These are phyloP conservation scores for Pseudoneurospora amorphoporcata DNA, from an alignment of 495 filamentous ascomycete species.

Conservation along the genomic window DNA sequence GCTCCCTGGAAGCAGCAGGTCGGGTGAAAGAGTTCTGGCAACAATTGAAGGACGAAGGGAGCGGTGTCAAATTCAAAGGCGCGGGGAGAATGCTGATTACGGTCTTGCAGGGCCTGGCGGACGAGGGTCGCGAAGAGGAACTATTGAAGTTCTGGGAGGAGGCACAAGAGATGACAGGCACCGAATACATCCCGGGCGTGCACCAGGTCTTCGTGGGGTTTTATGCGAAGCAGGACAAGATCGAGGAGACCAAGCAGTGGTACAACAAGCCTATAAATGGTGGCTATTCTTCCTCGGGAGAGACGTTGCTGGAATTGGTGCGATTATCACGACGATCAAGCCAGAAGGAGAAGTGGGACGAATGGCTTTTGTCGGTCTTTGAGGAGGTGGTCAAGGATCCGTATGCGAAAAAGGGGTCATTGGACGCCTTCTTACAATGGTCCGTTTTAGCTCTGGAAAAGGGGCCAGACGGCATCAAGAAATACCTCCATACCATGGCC, in stretches of 20 bases:
- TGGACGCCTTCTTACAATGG: conserved; percentile 68
- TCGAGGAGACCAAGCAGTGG: conserved; percentile 50
- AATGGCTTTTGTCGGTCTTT: conserved; percentile 55
- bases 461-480: conserved; percentile 57
- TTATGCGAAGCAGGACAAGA: conserved; percentile 38
- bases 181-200: conserved; percentile 22
- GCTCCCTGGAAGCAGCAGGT: conserved; percentile 47
- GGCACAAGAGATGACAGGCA: conserved; percentile 5
- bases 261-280: conserved; percentile 48
- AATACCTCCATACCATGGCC: conserved; percentile 54
- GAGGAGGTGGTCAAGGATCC: conserved; percentile 39
- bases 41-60: conserved; percentile 4
- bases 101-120: conserved; percentile 56
- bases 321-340: conserved; percentile 38
- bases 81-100: conserved; percentile 43
- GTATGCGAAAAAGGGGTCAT: conserved; percentile 39
- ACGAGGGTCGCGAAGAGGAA: conserved; percentile 48
- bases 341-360: conserved; percentile 29
- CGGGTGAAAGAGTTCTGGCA: conserved; percentile 34
- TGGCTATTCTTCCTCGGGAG: conserved; percentile 27
- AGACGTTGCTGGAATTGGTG: conserved; percentile 43
- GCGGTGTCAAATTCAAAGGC: conserved; percentile 21
- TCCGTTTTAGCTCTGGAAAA: conserved; percentile 56
- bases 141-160: conserved; percentile 30
- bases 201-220: conserved; percentile 44